Base-by-base conservation (phyloP, 169 alveolate genomes). In the Theileria annulata region DNA sequence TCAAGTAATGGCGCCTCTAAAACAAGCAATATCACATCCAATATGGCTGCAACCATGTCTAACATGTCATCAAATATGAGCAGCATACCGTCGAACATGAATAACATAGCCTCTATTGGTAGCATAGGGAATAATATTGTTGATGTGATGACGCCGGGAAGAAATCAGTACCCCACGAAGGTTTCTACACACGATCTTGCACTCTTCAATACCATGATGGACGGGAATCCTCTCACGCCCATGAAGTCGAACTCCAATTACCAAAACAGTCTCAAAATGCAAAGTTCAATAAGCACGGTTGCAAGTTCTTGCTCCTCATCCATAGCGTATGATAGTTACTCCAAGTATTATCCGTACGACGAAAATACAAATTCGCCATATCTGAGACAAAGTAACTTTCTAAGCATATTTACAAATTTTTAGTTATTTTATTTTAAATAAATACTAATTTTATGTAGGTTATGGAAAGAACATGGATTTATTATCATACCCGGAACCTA, bases 141-240 rank as follows among this genome's bases (percentile, higher is more conserved):
- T 21, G 66, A 56, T 56, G 31, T 56, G 8, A 19, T 56, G 35
- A 21, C 49, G 17, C 73, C 73, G 6, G 73, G 59, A 25, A 64
- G 56, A 64, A 37, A 28, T 28, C 73, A 64, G 73, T 37, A 12
- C 59, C 56, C 66, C 4, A 64, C 28, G 3, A 70, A 51, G 54
- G 77, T 70, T 4, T 23, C 72, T 8, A 70, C 77, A 23, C 77
- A 70, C 42, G 77, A 70, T 27, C 49, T 70, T 19, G 63, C 37
- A 5, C 8, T 70, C 25, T 70, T 70, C 54, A 70, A 48, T 8
- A 35, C 77, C 2, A 19, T 70, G 54, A 49, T 70, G 67, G 77
- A 70, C 64, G 67, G 54, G 13, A 70, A 23, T 35, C 17, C 28
- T 1, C 54, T 56, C 23, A 70, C 77, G 2, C 77, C 77, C n/a